Evolutionary conservation across 2,329 filamentous ascomycete species (phyloP).

Genomic region (Trichophyton rubrum): DNA sequence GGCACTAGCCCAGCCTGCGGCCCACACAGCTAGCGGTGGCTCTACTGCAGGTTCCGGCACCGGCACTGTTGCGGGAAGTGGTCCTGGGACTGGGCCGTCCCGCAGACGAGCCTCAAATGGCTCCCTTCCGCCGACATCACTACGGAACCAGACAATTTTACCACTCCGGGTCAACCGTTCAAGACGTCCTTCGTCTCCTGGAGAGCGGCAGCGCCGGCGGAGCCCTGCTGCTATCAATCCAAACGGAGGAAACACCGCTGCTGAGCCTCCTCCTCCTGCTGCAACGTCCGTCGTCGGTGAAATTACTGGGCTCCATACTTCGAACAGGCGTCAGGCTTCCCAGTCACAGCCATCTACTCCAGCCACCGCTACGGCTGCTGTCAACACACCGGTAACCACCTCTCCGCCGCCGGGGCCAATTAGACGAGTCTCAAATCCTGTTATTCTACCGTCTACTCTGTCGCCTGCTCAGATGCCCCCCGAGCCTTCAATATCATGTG

Average conservation of each 20-base stretch:
- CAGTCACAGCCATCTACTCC: slow-evolving; percentile 19
- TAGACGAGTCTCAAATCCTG: background rate
- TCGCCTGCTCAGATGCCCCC: slow-evolving; percentile 5
- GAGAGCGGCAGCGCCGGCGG: background rate
- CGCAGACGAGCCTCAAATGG: slow-evolving; percentile 4
- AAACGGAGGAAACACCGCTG: background rate
- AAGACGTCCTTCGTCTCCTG: slow-evolving; percentile 3
- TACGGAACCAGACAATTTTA: background rate
- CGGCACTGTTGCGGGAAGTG: background rate
- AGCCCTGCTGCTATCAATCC: background rate
- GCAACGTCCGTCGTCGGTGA: too few relatives aligned
- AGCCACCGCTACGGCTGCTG: background rate
- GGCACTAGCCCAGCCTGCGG: background rate
- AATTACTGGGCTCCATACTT: background rate
- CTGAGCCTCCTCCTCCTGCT: background rate
- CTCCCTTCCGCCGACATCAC: background rate
- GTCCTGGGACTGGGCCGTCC: background rate
- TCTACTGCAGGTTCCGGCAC: background rate
- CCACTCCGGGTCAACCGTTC: background rate
- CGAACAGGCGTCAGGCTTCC: slow-evolving; percentile 22
- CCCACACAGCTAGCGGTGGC: background rate
- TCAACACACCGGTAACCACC: background rate
- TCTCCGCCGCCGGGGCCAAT: background rate
- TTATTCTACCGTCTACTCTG: background rate
- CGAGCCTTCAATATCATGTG: slow-evolving; percentile 64